Evolutionary conservation across 2,329 filamentous ascomycete genomes (phyloP).

Genomic region (Coniochaeta sp.): DNA sequence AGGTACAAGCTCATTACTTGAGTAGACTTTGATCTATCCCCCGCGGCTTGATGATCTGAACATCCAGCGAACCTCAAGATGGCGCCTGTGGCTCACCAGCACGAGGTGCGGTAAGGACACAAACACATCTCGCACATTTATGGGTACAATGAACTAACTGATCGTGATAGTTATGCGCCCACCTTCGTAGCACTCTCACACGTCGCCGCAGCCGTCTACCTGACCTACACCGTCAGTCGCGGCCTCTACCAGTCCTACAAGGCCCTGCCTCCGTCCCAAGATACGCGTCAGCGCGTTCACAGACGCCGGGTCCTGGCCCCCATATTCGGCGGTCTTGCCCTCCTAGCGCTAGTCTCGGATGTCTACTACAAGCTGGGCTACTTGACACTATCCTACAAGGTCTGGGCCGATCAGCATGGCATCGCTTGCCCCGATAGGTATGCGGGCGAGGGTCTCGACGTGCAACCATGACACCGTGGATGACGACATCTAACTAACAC

Average conservation of each 20-base stretch:
- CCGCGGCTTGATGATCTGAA: background rate
- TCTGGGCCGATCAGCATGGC: slow-evolving; percentile 30
- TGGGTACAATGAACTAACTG: slow-evolving; percentile 1
- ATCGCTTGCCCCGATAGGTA: slow-evolving; percentile 21
- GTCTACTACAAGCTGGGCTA: slow-evolving; percentile 21
- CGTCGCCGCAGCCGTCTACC: slow-evolving; percentile 20
- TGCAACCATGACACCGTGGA: background rate
- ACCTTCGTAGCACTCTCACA: slow-evolving; percentile 20
- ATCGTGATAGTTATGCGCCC: slow-evolving; percentile 21
- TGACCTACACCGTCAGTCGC: slow-evolving; percentile 21
- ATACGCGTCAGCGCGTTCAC: slow-evolving; percentile 25
- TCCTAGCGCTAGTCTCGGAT: slow-evolving; percentile 19
- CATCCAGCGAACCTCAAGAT: slow-evolving; percentile 9
- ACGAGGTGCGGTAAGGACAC: slow-evolving; percentile 12
- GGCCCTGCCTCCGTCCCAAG: slow-evolving; percentile 24
- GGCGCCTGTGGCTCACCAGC: slow-evolving; percentile 15
- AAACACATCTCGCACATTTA: background rate
- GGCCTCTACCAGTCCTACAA: slow-evolving; percentile 28
- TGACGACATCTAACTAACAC: background rate
- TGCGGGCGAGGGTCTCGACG: background rate
- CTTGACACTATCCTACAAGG: slow-evolving; percentile 26
- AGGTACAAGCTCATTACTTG: no score
- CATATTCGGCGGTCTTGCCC: slow-evolving; percentile 24
- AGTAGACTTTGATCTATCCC: no score
- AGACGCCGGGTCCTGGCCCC: slow-evolving; percentile 24